phyloP scores from a whole-genome alignment of 768 basidiomycete species.

The Boletus bicolor region DNA sequence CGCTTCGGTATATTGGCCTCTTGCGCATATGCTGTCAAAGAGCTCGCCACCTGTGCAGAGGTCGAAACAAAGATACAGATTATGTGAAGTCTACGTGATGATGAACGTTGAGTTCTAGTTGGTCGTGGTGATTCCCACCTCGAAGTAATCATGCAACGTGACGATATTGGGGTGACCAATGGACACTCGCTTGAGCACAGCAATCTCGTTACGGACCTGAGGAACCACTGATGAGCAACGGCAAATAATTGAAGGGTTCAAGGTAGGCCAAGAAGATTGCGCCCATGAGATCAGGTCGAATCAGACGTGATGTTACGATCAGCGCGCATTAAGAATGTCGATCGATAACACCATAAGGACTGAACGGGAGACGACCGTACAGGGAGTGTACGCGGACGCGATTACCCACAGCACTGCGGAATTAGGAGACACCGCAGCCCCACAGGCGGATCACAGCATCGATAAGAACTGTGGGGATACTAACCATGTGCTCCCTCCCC shows the following conservation, averaged over 20 bases:
- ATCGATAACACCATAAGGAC: slow-evolving; percentile 7
- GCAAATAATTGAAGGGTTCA: slow-evolving; percentile 12
- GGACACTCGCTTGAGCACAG: slow-evolving; percentile 90
- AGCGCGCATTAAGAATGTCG: slow-evolving; percentile 2
- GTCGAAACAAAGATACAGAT: slow-evolving; percentile 93
- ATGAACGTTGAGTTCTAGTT: neutral
- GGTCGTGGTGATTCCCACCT: slow-evolving; percentile 44
- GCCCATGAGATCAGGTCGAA: neutral
- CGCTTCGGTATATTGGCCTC: slow-evolving; percentile 96
- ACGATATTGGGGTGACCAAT: slow-evolving; percentile 90
- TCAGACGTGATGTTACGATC: slow-evolving; percentile 13
- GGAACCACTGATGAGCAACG: slow-evolving; percentile 8
- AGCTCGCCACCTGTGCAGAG: slow-evolving; percentile 97
- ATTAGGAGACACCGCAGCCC: neutral
- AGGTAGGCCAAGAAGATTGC: slow-evolving; percentile 4
- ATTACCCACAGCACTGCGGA: slow-evolving; percentile 4
- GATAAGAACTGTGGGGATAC: slow-evolving; percentile 22
- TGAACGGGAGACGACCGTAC: neutral
- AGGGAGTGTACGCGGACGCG: neutral
- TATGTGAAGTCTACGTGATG: slow-evolving; percentile 70
- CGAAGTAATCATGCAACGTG: slow-evolving; percentile 94
- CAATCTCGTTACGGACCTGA: slow-evolving; percentile 95
- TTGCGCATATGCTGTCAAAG: slow-evolving; percentile 98
- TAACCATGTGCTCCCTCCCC: slow-evolving; percentile 95
- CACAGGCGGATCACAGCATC: slow-evolving; percentile 6